Evolutionary conservation across 768 basidiomycete species (phyloP).

Genomic region (Leccinellum rugosiceps): DNA sequence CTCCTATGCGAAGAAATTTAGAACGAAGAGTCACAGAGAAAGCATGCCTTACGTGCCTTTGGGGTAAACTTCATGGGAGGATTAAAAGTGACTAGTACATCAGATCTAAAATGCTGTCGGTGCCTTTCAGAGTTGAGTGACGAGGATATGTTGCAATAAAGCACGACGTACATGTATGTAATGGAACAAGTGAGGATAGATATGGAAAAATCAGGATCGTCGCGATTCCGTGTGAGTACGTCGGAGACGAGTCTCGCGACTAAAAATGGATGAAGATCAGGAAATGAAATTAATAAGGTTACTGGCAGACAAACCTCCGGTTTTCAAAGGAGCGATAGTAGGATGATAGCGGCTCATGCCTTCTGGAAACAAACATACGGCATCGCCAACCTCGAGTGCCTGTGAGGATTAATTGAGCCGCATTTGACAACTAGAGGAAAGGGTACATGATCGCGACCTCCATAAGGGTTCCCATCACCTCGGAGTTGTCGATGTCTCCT

Average conservation of each 20-base stretch:
- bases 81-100: constrained; percentile 83
- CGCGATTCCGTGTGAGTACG: constrained; percentile 63
- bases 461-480: constrained; percentile 65
- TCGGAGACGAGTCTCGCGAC: constrained; percentile 82
- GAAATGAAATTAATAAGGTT: background rate
- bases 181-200: constrained; percentile 75
- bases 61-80: constrained; percentile 63
- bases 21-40: background rate
- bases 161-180: constrained; percentile 64
- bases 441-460: constrained; percentile 40
- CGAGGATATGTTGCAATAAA: background rate
- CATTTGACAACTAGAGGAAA: background rate
- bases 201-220: constrained; percentile 68
- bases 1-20: constrained; percentile 38
- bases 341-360: constrained; percentile 85
- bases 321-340: constrained; percentile 83
- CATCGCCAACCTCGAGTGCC: constrained; percentile 75
- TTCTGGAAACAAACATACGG: constrained; percentile 83
- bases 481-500: constrained; percentile 58
- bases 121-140: constrained; percentile 47
- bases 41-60: constrained; percentile 39
- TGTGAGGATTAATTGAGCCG: constrained; percentile 29
- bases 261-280: constrained; percentile 24
- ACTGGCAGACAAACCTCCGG: constrained; percentile 57
- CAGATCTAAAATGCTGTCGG: constrained; percentile 82